These are phyloP conservation scores for Trifolium repens DNA, from an alignment of 306 rosid genomes.

Conservation along the genomic window DNA sequence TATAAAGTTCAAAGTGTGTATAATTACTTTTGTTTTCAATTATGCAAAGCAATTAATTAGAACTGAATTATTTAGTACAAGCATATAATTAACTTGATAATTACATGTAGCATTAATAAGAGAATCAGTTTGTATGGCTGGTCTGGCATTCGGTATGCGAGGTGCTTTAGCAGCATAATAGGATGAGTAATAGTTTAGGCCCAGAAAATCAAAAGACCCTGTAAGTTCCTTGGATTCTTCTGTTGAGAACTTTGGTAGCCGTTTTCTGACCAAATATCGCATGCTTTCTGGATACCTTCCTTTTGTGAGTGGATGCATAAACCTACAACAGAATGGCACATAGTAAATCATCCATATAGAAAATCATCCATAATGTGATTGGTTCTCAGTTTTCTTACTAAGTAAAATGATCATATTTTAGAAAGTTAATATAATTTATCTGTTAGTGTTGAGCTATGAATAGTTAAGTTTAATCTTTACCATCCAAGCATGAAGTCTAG, in stretches of 20 bases:
- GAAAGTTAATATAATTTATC: conserved; percentile 1
- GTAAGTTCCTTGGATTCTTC: conserved; percentile 38
- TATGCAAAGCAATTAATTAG: not conserved
- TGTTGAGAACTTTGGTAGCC: conserved; percentile 42
- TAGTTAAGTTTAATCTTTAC: conserved; percentile 47
- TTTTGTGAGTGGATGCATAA: conserved; percentile 48
- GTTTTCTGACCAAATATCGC: conserved; percentile 38
- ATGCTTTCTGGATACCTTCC: conserved; percentile 49
- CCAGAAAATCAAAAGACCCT: conserved; percentile 52
- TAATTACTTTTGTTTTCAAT: not conserved
- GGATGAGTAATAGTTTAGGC: conserved; percentile 51
- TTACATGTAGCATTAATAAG: conserved; percentile 49
- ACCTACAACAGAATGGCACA: conserved; percentile 37
- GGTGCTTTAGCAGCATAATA: conserved; percentile 46
- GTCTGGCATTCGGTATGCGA: conserved; percentile 29
- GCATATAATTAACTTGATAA: conserved; percentile 27
- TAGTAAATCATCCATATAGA: not conserved
- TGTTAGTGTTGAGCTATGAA: not conserved
- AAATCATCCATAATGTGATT: not conserved
- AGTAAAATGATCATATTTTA: not conserved
- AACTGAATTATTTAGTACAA: conserved; percentile 10
- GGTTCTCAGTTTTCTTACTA: not conserved
- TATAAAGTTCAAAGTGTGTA: not conserved
- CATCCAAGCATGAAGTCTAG: conserved; percentile 77
- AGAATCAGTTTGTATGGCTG: conserved; percentile 43